Conservation (phyloP, 805 yeast species). For the Candida coquimbonensis region DNA sequence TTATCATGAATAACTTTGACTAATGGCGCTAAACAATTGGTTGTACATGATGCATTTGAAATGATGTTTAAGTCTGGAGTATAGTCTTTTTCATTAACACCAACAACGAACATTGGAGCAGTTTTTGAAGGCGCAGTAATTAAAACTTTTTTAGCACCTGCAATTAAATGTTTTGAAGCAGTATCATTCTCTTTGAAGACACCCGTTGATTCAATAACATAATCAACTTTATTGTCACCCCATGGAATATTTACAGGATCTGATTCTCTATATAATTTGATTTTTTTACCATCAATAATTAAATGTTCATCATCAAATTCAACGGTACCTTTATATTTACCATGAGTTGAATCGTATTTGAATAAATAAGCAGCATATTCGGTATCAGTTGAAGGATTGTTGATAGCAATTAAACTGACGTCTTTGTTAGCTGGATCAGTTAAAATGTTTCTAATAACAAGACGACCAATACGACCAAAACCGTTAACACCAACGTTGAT, state of each 20-base stretch:
- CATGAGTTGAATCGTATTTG: constrained; percentile 94
- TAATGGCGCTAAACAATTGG: constrained; percentile 92
- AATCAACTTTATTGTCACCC: constrained; percentile 77
- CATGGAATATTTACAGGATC: constrained; percentile 87
- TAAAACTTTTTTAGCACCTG: constrained; percentile 92
- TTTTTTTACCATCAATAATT: constrained; percentile 61
- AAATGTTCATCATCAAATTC: constrained; percentile 47
- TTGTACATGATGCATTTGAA: constrained; percentile 93
- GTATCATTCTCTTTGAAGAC: constrained; percentile 79
- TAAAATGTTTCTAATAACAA: constrained; percentile 78
- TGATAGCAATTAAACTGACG: constrained; percentile 78
- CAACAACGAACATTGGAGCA: constrained; percentile 92
- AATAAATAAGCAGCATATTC: constrained; percentile 93
- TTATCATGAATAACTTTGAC: constrained; percentile 83
- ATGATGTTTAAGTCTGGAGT: constrained; percentile 67
- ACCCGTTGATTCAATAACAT: constrained; percentile 91
- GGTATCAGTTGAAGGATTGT: constrained; percentile 85
- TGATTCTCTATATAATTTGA: constrained; percentile 68
- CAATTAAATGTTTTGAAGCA: constrained; percentile 78
- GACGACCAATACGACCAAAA: constrained; percentile 91
- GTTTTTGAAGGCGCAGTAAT: constrained; percentile 92
- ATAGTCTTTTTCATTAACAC: constrained; percentile 81
- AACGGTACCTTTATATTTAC: constrained; percentile 74
- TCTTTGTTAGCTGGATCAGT: constrained; percentile 29
- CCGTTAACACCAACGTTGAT: constrained; percentile 75